A percentile compares a stretch with the other conserved stretches of the same genome.
Conservation (phyloP, 805 yeast genomes). For the Ogataea dorogensis region DNA sequence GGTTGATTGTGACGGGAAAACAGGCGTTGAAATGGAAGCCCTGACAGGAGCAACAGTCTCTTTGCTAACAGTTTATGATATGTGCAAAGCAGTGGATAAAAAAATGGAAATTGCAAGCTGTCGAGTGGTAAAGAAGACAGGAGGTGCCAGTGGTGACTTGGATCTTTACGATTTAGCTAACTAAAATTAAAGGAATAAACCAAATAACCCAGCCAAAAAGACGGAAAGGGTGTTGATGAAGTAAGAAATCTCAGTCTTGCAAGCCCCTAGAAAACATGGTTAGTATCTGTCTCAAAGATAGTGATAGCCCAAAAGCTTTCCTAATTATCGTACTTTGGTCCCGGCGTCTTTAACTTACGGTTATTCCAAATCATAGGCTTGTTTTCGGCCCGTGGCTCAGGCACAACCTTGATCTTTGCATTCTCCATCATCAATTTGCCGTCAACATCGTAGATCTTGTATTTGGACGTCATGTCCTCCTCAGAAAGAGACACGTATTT, state of each 20-base stretch:
- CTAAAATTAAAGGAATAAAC: conserved; percentile 7
- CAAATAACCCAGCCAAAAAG: conserved; percentile 16
- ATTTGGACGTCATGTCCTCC: conserved; percentile 42
- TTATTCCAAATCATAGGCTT: conserved; percentile 22
- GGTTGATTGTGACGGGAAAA: conserved; percentile 48
- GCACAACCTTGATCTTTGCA: conserved; percentile 27
- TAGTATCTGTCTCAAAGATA: conserved; percentile 1
- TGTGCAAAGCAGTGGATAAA: conserved; percentile 59
- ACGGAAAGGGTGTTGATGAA: conserved; percentile 13
- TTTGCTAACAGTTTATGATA: conserved; percentile 50
- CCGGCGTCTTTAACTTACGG: conserved; percentile 20
- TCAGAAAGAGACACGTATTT: conserved; percentile 44
- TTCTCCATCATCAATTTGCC: conserved; percentile 35
- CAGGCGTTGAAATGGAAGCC: conserved; percentile 63
- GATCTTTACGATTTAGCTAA: conserved; percentile 1
- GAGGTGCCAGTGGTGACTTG: conserved; percentile 40
- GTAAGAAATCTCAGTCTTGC: conserved; percentile 10
- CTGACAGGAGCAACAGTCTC: conserved; percentile 44
- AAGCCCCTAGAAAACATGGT: conserved; percentile 13
- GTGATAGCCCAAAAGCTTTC: conserved; percentile 8
- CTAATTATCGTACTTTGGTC: conserved; percentile 12
- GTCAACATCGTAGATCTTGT: conserved; percentile 41
- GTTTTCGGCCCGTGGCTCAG: conserved; percentile 24
- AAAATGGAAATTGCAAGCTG: conserved; percentile 41
- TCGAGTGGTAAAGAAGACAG: conserved; percentile 40